These are phyloP conservation scores for Saturnispora bothae DNA, from an alignment of 805 yeast species.

Conservation along the genomic window DNA sequence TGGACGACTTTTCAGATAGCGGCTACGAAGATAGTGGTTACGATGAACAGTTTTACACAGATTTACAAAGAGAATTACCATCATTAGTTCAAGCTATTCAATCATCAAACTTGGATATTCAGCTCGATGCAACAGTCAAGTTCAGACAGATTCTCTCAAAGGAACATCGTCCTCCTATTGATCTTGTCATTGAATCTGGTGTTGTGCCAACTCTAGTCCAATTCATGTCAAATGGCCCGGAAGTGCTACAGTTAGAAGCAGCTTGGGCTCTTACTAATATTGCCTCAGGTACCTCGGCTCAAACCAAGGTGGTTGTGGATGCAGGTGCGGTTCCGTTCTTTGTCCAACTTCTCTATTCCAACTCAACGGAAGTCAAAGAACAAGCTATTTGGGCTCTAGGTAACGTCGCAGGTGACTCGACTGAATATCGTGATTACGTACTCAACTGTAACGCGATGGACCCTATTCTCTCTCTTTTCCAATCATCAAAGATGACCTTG, in stretches of 20 bases:
- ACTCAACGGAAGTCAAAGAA: conserved; percentile 85
- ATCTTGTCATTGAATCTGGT: conserved; percentile 83
- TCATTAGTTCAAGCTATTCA: conserved; percentile 72
- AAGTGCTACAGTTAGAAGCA: conserved; percentile 89
- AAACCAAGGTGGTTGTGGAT: conserved; percentile 83
- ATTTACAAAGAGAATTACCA: conserved; percentile 63
- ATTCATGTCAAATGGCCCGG: conserved; percentile 73
- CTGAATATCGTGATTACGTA: conserved; percentile 83
- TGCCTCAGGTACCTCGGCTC: conserved; percentile 87
- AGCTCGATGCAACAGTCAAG: conserved; percentile 80
- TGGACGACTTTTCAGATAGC: background rate
- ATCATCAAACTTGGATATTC: conserved; percentile 66
- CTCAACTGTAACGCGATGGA: conserved; percentile 78
- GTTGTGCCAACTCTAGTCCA: conserved; percentile 86
- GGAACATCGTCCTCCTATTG: conserved; percentile 95
- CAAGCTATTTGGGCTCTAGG: conserved; percentile 99
- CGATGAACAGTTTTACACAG: conserved; percentile 31
- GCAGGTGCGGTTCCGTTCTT: conserved; percentile 91
- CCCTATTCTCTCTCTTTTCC: conserved; percentile 72
- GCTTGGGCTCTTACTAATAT: conserved; percentile 99
- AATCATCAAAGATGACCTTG: conserved; percentile 75
- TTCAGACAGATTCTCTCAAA: conserved; percentile 89
- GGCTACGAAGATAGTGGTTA: conserved; percentile 29
- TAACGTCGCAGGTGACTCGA: conserved; percentile 96
- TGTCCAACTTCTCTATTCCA: conserved; percentile 70